Conservation (phyloP, 208 protist species). For the Wallacemonas collosoma region DNA sequence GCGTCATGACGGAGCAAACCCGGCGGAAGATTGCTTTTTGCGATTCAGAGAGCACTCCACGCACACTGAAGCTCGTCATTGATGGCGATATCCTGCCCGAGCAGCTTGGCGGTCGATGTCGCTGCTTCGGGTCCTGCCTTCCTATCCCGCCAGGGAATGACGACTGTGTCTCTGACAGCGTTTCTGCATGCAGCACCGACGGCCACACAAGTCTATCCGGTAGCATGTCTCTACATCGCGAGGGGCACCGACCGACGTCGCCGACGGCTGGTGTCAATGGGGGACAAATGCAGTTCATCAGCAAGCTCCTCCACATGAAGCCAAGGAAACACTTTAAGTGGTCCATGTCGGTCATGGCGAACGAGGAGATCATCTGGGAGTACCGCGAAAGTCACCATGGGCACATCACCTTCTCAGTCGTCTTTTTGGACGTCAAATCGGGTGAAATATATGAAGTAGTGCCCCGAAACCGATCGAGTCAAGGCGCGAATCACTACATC, state of each 20-base stretch:
- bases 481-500: slow-evolving; percentile 66
- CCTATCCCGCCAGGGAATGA: slow-evolving; percentile 7
- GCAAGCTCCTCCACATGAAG: slow-evolving; percentile 21
- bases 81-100: slow-evolving; percentile 46
- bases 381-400: slow-evolving; percentile 41
- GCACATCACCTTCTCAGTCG: slow-evolving; percentile 44
- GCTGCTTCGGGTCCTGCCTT: slow-evolving; percentile 47
- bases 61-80: slow-evolving; percentile 36
- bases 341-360: slow-evolving; percentile 31
- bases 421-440: slow-evolving; percentile 44
- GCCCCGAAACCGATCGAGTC: slow-evolving; percentile 18
- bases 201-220: slow-evolving; percentile 1
- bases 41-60: slow-evolving; percentile 28
- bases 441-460: slow-evolving; percentile 38
- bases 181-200: background rate
- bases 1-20: slow-evolving; percentile 25
- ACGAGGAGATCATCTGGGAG: slow-evolving; percentile 69
- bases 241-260: background rate
- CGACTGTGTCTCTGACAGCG: background rate
- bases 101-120: slow-evolving; percentile 48
- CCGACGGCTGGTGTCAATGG: background rate
- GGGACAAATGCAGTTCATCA: background rate
- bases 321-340: slow-evolving; percentile 32
- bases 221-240: slow-evolving; percentile 1
- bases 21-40: slow-evolving; percentile 54